A percentile compares a stretch with the other conserved stretches of the same genome.
Conservation (phyloP, 1,284 basidiomycete genomes). For the Cryptococcus sp. region DNA sequence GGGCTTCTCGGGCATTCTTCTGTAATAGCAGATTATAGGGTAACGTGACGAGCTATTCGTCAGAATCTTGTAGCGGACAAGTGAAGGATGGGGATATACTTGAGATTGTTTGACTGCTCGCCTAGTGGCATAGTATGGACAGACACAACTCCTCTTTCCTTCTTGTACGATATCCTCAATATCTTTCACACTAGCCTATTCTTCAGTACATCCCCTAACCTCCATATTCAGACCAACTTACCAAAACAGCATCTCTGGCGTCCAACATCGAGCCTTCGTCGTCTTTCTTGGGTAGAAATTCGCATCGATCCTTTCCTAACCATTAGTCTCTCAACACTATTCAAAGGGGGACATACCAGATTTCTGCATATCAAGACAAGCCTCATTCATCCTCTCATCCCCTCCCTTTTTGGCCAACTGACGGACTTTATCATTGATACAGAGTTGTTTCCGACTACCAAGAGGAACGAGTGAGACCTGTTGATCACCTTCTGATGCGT, state of each 20-base stretch:
- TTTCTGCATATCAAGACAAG: slow-evolving; percentile 79
- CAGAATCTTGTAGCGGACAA: not conserved
- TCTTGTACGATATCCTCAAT: slow-evolving; percentile 84
- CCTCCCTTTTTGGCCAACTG: slow-evolving; percentile 48
- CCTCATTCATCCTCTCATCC: slow-evolving; percentile 81
- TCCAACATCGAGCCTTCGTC: slow-evolving; percentile 74
- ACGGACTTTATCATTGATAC: slow-evolving; percentile 72
- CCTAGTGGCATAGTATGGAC: slow-evolving; percentile 91
- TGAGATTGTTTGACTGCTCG: slow-evolving; percentile 84
- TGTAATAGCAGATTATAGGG: slow-evolving; percentile 93
- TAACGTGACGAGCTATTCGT: slow-evolving; percentile 69
- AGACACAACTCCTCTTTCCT: slow-evolving; percentile 65
- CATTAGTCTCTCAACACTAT: slow-evolving; percentile 34
- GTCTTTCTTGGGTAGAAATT: slow-evolving; percentile 67
- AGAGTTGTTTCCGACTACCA: slow-evolving; percentile 88
- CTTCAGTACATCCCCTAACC: not conserved
- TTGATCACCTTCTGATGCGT: not conserved
- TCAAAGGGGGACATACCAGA: slow-evolving; percentile 53
- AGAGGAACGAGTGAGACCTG: slow-evolving; percentile 64
- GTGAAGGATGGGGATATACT: slow-evolving; percentile 51
- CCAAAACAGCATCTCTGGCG: slow-evolving; percentile 82
- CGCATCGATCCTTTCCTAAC: slow-evolving; percentile 66
- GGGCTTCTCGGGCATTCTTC: slow-evolving; percentile 74
- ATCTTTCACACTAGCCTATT: slow-evolving; percentile 82
- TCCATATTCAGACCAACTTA: slow-evolving; percentile 45